phyloP scores from a whole-genome alignment of 306 rosid species.

The Spatholobus suberectus region DNA sequence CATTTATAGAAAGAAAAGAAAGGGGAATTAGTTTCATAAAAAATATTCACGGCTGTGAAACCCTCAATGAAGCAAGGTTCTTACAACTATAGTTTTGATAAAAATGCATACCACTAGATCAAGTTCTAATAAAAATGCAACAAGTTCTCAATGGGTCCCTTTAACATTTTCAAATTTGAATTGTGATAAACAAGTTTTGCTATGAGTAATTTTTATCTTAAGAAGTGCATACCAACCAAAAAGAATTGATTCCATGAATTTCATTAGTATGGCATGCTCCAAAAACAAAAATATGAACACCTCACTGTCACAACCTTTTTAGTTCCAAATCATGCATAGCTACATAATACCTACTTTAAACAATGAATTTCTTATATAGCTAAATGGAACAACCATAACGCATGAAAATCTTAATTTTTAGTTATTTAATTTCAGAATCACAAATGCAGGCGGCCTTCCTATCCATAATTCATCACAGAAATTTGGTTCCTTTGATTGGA shows the following conservation, averaged over 20 bases:
- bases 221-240: slow-evolving; percentile 8
- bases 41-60: no score
- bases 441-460: slow-evolving; percentile 76
- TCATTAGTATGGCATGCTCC: slow-evolving; percentile 8
- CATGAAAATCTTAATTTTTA: slow-evolving; percentile 15
- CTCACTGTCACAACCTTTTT: not conserved
- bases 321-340: not conserved
- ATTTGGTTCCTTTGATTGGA: slow-evolving; percentile 87
- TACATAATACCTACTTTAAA: not conserved
- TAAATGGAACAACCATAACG: not conserved
- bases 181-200: slow-evolving; percentile 2
- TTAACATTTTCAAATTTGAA: not conserved
- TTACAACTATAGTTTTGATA: no score
- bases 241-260: slow-evolving; percentile 3
- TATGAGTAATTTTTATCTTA: not conserved
- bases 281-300: not conserved
- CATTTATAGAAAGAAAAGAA: no score
- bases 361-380: not conserved
- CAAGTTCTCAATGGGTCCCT: no score
- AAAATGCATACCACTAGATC: no score
- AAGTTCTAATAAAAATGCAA: no score
- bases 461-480: slow-evolving; percentile 86
- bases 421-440: slow-evolving; percentile 34
- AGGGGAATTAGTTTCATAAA: no score
- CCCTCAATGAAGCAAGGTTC: no score